These are phyloP conservation scores for Lactuca sativa DNA, from an alignment of 129 eudicot species.

Conservation along the genomic window DNA sequence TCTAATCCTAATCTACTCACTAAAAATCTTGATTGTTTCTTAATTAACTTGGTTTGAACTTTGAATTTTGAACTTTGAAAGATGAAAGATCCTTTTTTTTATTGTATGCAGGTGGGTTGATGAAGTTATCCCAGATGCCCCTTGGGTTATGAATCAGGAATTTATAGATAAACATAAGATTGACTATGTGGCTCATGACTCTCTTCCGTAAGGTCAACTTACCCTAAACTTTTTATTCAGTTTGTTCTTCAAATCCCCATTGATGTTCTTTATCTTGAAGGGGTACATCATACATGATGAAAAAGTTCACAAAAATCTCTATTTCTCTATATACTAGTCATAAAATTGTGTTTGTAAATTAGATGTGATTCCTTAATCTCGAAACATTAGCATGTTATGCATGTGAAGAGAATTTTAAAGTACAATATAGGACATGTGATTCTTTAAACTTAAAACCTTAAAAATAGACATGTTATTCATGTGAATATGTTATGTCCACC, in stretches of 20 bases:
- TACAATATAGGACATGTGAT: background rate
- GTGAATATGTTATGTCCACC: background rate
- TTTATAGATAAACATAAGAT: conserved; percentile 87
- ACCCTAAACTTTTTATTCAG: conserved; percentile 31
- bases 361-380: conserved; percentile 15
- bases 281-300: background rate
- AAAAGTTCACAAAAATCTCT: background rate
- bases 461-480: conserved; percentile 17
- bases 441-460: conserved; percentile 1
- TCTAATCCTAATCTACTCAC: background rate
- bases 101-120: conserved; percentile 87
- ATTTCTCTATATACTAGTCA: background rate
- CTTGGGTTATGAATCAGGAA: conserved; percentile 88
- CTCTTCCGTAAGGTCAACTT: conserved; percentile 87
- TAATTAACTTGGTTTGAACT: conserved; percentile 4
- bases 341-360: background rate
- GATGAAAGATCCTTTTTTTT: background rate
- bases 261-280: conserved; percentile 3
- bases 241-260: conserved; percentile 7
- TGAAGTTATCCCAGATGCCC: conserved; percentile 99
- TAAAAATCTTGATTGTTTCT: conserved; percentile 3
- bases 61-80: no score
- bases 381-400: conserved; percentile 18
- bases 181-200: conserved; percentile 95
- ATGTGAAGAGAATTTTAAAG: background rate